Evolutionary conservation across 2,329 filamentous ascomycete genomes (phyloP).

Genomic region (Penicillium sp.): DNA sequence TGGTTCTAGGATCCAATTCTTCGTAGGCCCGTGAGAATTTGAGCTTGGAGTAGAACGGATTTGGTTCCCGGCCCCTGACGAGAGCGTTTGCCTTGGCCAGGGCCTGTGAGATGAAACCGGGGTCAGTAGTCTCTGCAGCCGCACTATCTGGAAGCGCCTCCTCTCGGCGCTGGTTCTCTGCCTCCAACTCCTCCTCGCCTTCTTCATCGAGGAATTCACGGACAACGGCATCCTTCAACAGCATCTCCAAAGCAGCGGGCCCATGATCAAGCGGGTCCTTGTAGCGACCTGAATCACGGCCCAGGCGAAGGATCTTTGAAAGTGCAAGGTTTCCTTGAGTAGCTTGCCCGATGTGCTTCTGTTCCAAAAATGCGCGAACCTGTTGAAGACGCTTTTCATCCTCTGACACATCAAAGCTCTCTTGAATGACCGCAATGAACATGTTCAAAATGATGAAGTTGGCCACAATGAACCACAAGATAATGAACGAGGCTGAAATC

Average conservation of each 20-base stretch:
- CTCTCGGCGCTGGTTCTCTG: slow-evolving; percentile 25
- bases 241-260: slow-evolving; percentile 89
- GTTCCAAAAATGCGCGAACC: slow-evolving; percentile 89
- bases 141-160: slow-evolving; percentile 28
- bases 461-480: slow-evolving; percentile 92
- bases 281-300: slow-evolving; percentile 61
- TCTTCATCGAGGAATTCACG: slow-evolving; percentile 88
- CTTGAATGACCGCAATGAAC: slow-evolving; percentile 99
- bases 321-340: slow-evolving; percentile 66
- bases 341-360: slow-evolving; percentile 76
- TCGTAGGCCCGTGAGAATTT: slow-evolving; percentile 71
- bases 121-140: slow-evolving; percentile 49
- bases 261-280: slow-evolving; percentile 89
- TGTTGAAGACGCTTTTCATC: slow-evolving; percentile 97
- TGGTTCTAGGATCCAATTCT: slow-evolving; percentile 76
- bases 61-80: slow-evolving; percentile 71
- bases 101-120: slow-evolving; percentile 59
- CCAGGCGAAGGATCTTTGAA: slow-evolving; percentile 62
- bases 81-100: slow-evolving; percentile 62
- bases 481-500: slow-evolving; percentile 88
- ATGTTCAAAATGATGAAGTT: slow-evolving; percentile 98
- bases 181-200: slow-evolving; percentile 26
- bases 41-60: slow-evolving; percentile 90
- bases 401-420: slow-evolving; percentile 98
- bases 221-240: slow-evolving; percentile 93